Conservation (phyloP, 2,329 filamentous ascomycete species). For the Sporothrix mexicana region DNA sequence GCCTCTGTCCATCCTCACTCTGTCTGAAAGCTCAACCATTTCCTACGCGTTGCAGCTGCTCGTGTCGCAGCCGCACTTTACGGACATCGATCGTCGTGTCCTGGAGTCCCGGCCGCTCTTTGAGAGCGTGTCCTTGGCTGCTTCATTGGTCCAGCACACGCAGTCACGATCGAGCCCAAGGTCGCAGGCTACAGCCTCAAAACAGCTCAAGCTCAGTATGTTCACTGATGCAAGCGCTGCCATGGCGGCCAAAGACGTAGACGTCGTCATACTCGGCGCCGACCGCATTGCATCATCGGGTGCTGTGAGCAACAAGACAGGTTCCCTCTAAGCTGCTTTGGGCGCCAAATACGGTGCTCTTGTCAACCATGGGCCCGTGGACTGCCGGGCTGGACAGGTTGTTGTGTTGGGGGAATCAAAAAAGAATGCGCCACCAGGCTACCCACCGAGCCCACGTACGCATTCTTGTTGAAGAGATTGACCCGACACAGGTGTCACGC, state of each 20-base stretch:
- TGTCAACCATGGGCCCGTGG: neutral
- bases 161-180: neutral
- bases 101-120: slow-evolving; percentile 71
- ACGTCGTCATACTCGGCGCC: slow-evolving; percentile 67
- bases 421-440: slow-evolving; percentile 61
- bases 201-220: slow-evolving; percentile 51
- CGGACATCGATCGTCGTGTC: slow-evolving; percentile 60
- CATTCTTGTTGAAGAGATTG: slow-evolving; percentile 58
- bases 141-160: slow-evolving; percentile 45
- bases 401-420: slow-evolving; percentile 65
- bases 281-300: slow-evolving; percentile 65
- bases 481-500: slow-evolving; percentile 55
- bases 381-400: slow-evolving; percentile 47
- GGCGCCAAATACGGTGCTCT: slow-evolving; percentile 58
- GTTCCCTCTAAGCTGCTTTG: slow-evolving; percentile 64
- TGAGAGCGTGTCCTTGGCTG: slow-evolving; percentile 66
- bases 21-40: slow-evolving; percentile 69
- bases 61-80: slow-evolving; percentile 45
- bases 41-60: slow-evolving; percentile 53
- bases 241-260: slow-evolving; percentile 56
- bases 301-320: slow-evolving; percentile 70
- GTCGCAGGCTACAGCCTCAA: neutral
- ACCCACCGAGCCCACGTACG: slow-evolving; percentile 51
- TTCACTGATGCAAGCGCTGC: slow-evolving; percentile 67
- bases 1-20: slow-evolving; percentile 59